Evolutionary conservation across 495 filamentous ascomycete species (phyloP).

Genomic region (Penicillium waksmanii): DNA sequence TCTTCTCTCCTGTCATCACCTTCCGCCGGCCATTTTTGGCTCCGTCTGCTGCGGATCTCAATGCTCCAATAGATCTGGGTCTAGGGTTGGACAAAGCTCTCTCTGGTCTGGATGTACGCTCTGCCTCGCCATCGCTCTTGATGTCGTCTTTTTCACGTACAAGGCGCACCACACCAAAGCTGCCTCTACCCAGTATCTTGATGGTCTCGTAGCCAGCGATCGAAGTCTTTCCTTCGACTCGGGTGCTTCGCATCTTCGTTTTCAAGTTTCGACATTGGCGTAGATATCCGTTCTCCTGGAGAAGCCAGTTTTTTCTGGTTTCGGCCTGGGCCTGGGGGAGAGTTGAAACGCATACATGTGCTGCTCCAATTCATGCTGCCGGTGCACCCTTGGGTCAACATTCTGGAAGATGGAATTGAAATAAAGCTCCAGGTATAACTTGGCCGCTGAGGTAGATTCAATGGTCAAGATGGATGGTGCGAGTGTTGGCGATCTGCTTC

Average conservation of each 20-base stretch:
- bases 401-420: constrained; percentile 67
- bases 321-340: constrained; percentile 56
- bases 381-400: constrained; percentile 62
- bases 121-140: not conserved
- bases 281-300: constrained; percentile 73
- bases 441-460: constrained; percentile 77
- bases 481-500: constrained; percentile 20
- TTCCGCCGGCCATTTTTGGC: constrained; percentile 29
- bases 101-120: constrained; percentile 6
- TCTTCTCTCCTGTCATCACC: constrained; percentile 39
- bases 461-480: constrained; percentile 72
- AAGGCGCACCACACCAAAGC: constrained; percentile 88
- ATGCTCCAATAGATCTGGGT: constrained; percentile 9
- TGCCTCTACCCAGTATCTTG: constrained; percentile 90
- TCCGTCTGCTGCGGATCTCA: constrained; percentile 35
- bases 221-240: constrained; percentile 45
- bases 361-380: constrained; percentile 68
- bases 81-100: not conserved
- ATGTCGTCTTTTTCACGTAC: constrained; percentile 63
- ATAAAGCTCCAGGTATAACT: constrained; percentile 84
- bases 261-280: constrained; percentile 74
- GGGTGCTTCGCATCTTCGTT: constrained; percentile 51
- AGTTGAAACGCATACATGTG: constrained; percentile 57
- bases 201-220: constrained; percentile 75
- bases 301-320: constrained; percentile 60